Evolutionary conservation across 352 stramenopile species (phyloP).

Genomic region (Phytopythium vexans): DNA sequence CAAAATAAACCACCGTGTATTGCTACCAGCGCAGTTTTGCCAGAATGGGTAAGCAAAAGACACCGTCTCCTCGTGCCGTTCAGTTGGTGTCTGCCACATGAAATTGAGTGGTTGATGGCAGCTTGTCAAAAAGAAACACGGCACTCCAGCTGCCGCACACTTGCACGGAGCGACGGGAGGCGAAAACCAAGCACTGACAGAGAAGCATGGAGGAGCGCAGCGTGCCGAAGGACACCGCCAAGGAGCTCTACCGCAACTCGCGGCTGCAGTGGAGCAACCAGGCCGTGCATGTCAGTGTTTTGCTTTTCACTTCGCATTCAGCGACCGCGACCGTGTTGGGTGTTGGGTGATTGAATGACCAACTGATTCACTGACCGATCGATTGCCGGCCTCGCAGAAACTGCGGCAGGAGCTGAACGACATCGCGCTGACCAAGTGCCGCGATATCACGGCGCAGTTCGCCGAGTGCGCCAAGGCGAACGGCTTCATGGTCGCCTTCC

Average conservation of each 20-base stretch:
- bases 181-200: neutral
- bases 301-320: neutral
- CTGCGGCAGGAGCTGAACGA: conserved; percentile 78
- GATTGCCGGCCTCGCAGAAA: conserved; percentile 41
- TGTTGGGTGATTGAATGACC: neutral
- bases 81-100: too few relatives aligned
- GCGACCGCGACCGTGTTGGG: neutral
- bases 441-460: conserved; percentile 48
- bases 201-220: conserved; percentile 32
- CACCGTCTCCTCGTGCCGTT: too few relatives aligned
- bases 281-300: conserved; percentile 62
- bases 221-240: conserved; percentile 71
- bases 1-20: too few relatives aligned
- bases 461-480: conserved; percentile 65
- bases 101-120: too few relatives aligned
- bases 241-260: conserved; percentile 69
- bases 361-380: conserved; percentile 1
- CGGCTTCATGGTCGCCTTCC: conserved; percentile 67
- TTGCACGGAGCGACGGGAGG: neutral
- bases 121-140: too few relatives aligned
- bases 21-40: too few relatives aligned
- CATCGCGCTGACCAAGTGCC: conserved; percentile 81
- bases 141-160: neutral
- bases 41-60: too few relatives aligned
- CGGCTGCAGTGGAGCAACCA: conserved; percentile 84